Evolutionary conservation across 495 filamentous ascomycete genomes (phyloP).

Genomic region (Tuber magnatum): DNA sequence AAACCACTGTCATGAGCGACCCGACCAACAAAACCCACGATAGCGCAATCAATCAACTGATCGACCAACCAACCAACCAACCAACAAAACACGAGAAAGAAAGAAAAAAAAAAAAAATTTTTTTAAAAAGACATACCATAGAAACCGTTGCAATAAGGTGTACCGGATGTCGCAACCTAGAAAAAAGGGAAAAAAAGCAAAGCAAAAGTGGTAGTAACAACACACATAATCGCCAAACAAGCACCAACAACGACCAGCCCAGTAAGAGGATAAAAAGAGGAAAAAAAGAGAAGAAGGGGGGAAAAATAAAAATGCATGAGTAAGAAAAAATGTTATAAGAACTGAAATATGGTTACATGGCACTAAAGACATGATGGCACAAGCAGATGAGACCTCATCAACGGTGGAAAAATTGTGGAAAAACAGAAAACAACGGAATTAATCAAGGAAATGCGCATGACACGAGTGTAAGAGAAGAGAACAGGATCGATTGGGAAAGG

Average conservation of each 20-base stretch:
- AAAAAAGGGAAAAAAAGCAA: neutral
- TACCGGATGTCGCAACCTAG: neutral
- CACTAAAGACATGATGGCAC: slow-evolving; percentile 23
- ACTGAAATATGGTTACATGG: slow-evolving; percentile 35
- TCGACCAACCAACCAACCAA: neutral
- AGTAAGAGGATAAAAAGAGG: neutral
- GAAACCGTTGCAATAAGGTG: slow-evolving; percentile 25
- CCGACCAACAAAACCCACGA: neutral
- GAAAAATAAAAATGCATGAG: neutral
- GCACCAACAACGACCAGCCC: slow-evolving; percentile 1
- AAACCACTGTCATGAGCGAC: neutral
- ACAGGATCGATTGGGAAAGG: slow-evolving; percentile 11
- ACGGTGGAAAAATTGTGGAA: slow-evolving; percentile 8
- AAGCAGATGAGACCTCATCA: slow-evolving; percentile 14
- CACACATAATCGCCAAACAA: slow-evolving; percentile 2
- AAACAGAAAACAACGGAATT: slow-evolving; percentile 5
- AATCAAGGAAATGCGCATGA: slow-evolving; percentile 3
- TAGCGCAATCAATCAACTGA: neutral
- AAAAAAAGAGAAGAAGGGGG: neutral
- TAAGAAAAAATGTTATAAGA: slow-evolving; percentile 20
- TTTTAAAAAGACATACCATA: neutral
- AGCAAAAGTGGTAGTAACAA: neutral
- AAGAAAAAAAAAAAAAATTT: neutral
- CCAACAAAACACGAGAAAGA: neutral
- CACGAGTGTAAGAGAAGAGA: neutral